These are phyloP conservation scores for Syncephalastrum contaminatum DNA, from an alignment of 371 early-diverging fungal species.

Conservation along the genomic window DNA sequence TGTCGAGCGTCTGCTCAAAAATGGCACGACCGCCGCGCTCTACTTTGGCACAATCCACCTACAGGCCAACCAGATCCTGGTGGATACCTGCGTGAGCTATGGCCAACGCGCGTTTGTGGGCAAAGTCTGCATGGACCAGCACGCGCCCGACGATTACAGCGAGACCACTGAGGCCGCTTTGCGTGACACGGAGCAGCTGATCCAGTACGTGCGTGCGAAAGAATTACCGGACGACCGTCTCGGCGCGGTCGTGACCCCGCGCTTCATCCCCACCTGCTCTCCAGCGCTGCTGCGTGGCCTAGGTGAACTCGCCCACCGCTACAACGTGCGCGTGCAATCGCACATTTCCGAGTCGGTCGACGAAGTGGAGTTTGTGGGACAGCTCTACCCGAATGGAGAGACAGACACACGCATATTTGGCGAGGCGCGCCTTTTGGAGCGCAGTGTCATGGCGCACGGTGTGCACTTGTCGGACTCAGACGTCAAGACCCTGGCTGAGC, in stretches of 20 bases:
- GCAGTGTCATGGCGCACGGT: conserved; percentile 69
- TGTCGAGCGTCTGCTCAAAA: conserved; percentile 40
- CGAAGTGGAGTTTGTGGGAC: conserved; percentile 54
- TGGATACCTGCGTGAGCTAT: conserved; percentile 36
- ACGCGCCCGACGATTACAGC: conserved; percentile 53
- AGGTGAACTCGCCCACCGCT: conserved; percentile 44
- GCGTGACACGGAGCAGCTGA: conserved; percentile 4
- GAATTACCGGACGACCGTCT: conserved; percentile 23
- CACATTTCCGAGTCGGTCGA: conserved; percentile 62
- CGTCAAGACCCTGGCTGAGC: conserved; percentile 29
- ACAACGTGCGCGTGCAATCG: conserved; percentile 45
- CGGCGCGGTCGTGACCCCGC: conserved; percentile 62
- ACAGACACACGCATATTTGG: conserved; percentile 60
- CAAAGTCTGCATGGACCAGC: conserved; percentile 70
- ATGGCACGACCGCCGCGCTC: conserved; percentile 62
- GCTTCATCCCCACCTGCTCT: conserved; percentile 66
- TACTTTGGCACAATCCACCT: conserved; percentile 70
- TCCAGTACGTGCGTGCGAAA: conserved; percentile 6
- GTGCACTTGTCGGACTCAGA: conserved; percentile 59
- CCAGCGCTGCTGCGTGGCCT: conserved; percentile 46
- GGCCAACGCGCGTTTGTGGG: conserved; percentile 77
- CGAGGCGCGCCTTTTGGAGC: conserved; percentile 43
- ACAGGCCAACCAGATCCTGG: conserved; percentile 47
- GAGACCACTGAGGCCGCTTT: conserved; percentile 55
- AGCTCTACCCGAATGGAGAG: conserved; percentile 46